Evolutionary conservation across 1,284 basidiomycete genomes (phyloP).

Genomic region (Sporisorium scitamineum): DNA sequence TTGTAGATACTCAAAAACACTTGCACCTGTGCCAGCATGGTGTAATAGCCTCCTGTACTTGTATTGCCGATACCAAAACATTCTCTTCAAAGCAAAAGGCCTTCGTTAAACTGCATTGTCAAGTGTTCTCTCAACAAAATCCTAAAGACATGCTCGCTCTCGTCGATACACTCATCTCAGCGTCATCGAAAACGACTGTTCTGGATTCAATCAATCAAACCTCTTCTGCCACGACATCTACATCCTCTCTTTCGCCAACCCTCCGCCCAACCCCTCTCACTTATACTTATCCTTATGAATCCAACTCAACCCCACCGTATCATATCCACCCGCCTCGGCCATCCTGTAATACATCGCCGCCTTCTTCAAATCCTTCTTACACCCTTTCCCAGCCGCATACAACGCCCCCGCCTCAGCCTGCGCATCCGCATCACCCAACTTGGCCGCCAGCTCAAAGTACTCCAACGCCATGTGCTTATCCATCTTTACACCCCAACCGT

Average conservation of each 20-base stretch:
- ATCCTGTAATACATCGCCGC: constrained; percentile 89
- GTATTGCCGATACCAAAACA: constrained; percentile 24
- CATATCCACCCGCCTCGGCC: constrained; percentile 72
- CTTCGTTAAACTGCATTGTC: too few species aligned
- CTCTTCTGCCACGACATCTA: background rate
- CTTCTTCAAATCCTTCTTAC: constrained; percentile 86
- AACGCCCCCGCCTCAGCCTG: constrained; percentile 83
- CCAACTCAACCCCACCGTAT: constrained; percentile 64
- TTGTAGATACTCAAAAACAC: too few species aligned
- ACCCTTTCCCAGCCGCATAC: constrained; percentile 81
- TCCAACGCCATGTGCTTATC: constrained; percentile 77
- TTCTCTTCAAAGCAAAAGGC: background rate
- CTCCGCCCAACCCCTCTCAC: constrained; percentile 5
- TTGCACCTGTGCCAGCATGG: background rate
- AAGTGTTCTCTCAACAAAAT: too few species aligned
- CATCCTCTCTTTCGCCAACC: background rate
- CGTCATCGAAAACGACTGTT: too few species aligned
- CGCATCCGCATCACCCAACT: constrained; percentile 85
- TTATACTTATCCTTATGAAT: constrained; percentile 65
- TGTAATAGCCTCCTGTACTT: constrained; percentile 21
- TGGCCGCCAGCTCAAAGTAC: constrained; percentile 85
- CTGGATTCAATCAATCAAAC: too few species aligned
- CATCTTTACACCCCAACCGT: constrained; percentile 87
- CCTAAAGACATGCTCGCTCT: too few species aligned
- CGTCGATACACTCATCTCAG: too few species aligned